These are phyloP conservation scores for Vickermania spadyakhi DNA, from an alignment of 208 protist genomes.

Conservation along the genomic window DNA sequence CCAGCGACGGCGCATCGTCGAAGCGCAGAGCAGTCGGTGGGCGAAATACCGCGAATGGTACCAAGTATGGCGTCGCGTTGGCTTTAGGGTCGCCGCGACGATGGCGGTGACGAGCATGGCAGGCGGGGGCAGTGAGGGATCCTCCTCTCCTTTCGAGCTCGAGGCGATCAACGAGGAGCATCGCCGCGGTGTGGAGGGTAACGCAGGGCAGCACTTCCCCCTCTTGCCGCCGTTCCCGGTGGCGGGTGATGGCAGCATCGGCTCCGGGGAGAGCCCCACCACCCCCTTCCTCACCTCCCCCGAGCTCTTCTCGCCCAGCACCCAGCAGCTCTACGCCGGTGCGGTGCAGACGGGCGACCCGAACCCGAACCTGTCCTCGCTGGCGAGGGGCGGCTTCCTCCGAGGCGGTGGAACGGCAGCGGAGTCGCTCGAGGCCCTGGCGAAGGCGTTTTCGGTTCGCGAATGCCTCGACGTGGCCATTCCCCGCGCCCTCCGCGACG, in stretches of 20 bases:
- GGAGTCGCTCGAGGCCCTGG: background rate
- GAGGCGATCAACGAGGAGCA: background rate
- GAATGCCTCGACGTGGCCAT: slow-evolving; percentile 25
- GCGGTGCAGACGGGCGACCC: background rate
- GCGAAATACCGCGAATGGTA: slow-evolving; percentile 17
- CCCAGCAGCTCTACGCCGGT: too few relatives aligned
- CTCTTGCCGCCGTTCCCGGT: background rate
- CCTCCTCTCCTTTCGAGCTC: background rate
- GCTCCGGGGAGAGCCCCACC: background rate
- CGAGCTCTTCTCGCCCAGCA: background rate
- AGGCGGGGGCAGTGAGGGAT: too few relatives aligned
- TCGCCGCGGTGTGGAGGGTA: too few relatives aligned
- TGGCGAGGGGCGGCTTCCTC: background rate
- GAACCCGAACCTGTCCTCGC: background rate
- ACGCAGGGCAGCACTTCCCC: too few relatives aligned
- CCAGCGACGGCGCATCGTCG: slow-evolving; percentile 32
- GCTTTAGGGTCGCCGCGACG: background rate
- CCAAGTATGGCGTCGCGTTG: slow-evolving; percentile 42
- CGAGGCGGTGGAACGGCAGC: background rate
- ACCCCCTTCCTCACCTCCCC: background rate
- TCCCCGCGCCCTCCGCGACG: background rate
- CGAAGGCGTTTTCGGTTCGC: slow-evolving; percentile 35
- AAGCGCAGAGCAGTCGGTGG: background rate
- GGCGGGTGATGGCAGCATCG: background rate
- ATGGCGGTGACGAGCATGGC: background rate